A percentile compares a stretch with the other conserved stretches of the same genome.
Conservation (phyloP, 2,329 filamentous ascomycete species). For the Aspergillus sp. region DNA sequence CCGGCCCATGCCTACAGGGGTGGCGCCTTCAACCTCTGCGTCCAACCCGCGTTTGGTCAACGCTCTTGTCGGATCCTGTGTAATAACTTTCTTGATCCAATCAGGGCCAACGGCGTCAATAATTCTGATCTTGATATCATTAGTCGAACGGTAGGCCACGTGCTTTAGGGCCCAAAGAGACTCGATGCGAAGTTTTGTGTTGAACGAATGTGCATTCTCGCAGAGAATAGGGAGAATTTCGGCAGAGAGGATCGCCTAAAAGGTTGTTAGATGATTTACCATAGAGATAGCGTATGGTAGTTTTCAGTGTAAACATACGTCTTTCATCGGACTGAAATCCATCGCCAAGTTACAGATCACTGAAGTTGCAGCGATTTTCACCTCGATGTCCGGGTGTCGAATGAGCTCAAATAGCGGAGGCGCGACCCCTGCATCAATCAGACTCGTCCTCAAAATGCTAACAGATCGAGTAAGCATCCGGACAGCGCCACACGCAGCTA, state of each 20-base stretch:
- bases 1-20: constrained; percentile 44
- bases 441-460: constrained; percentile 69
- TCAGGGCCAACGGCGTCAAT: constrained; percentile 67
- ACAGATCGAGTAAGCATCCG: constrained; percentile 78
- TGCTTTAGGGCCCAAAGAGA: constrained; percentile 93
- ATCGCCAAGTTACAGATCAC: constrained; percentile 77
- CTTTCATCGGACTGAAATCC: constrained; percentile 84
- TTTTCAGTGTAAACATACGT: constrained; percentile 48
- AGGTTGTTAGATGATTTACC: neutral
- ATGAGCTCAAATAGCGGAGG: constrained; percentile 69
- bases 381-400: constrained; percentile 63
- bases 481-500: constrained; percentile 76
- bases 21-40: constrained; percentile 23
- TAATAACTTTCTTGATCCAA: constrained; percentile 75
- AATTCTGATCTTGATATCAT: constrained; percentile 66
- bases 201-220: constrained; percentile 71
- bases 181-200: constrained; percentile 71
- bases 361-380: constrained; percentile 78
- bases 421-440: constrained; percentile 78
- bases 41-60: constrained; percentile 22
- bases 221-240: constrained; percentile 72
- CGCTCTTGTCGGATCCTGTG: constrained; percentile 41
- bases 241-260: constrained; percentile 60
- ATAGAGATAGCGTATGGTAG: too few species aligned
- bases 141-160: constrained; percentile 63